These are phyloP conservation scores for Stagonosporopsis rhizophila DNA, from an alignment of 2,329 filamentous ascomycete species.

Conservation along the genomic window DNA sequence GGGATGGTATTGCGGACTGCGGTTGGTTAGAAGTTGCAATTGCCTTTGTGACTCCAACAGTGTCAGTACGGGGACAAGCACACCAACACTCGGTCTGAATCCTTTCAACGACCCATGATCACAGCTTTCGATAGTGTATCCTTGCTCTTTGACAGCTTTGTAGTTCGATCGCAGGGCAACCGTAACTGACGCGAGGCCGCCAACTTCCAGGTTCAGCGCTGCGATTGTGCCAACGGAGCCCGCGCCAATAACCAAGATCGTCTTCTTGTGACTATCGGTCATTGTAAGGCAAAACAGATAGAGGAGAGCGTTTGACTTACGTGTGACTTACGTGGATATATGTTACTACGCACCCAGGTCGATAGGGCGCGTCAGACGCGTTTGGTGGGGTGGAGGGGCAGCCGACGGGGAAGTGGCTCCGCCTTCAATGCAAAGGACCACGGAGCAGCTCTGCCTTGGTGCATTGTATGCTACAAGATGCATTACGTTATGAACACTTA, in stretches of 20 bases:
- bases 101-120: slow-evolving; percentile 60
- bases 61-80: slow-evolving; percentile 14
- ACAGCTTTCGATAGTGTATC: slow-evolving; percentile 63
- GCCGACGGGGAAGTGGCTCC: slow-evolving; percentile 15
- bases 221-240: slow-evolving; percentile 66
- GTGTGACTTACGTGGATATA: too few species aligned
- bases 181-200: slow-evolving; percentile 60
- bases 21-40: background rate
- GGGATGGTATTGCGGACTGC: slow-evolving; percentile 59
- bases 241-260: slow-evolving; percentile 61
- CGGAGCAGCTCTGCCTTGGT: background rate
- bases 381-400: slow-evolving; percentile 38
- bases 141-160: slow-evolving; percentile 54
- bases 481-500: background rate
- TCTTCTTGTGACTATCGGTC: slow-evolving; percentile 35
- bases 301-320: slow-evolving; percentile 4
- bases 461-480: background rate
- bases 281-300: slow-evolving; percentile 22
- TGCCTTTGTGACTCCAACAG: background rate
- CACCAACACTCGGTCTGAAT: slow-evolving; percentile 58
- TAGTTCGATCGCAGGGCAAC: slow-evolving; percentile 65
- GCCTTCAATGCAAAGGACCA: background rate
- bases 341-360: background rate
- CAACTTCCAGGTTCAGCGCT: slow-evolving; percentile 61
- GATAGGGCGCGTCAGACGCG: slow-evolving; percentile 18